phyloP scores from a whole-genome alignment of 169 alveolate species.

The Eimeria maxima region DNA sequence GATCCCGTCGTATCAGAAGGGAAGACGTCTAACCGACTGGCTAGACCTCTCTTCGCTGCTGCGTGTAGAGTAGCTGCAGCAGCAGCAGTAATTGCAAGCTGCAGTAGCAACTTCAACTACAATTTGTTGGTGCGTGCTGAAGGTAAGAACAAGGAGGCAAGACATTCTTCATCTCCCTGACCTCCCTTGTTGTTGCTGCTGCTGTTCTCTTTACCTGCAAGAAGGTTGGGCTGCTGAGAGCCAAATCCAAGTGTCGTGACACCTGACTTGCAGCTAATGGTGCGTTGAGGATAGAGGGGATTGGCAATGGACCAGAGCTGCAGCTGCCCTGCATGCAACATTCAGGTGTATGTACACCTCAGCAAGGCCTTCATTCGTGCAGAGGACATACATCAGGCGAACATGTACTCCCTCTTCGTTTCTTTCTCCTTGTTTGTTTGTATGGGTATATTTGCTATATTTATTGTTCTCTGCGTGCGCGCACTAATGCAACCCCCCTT shows the following conservation, averaged over 20 bases:
- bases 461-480: not conserved
- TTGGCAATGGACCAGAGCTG: constrained; percentile 95
- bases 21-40: not conserved
- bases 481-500: too few relatives aligned
- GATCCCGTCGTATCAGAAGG: not conserved
- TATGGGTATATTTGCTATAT: too few relatives aligned
- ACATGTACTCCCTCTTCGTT: not conserved
- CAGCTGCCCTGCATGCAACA: constrained; percentile 87
- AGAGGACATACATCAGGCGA: too few relatives aligned
- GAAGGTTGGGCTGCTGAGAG: constrained; percentile 91
- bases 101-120: not conserved
- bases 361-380: not conserved
- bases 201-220: constrained; percentile 87
- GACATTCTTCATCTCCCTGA: too few relatives aligned
- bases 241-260: constrained; percentile 90
- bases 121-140: not conserved
- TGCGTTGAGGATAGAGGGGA: constrained; percentile 94
- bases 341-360: constrained; percentile 33
- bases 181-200: not conserved
- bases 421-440: not conserved
- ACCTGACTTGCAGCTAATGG: constrained; percentile 88
- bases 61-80: not conserved
- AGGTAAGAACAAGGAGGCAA: not conserved
- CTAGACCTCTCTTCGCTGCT: not conserved
- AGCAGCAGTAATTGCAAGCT: not conserved